Conservation (phyloP, 306 rosid genomes). For the Corylus heterophylla region DNA sequence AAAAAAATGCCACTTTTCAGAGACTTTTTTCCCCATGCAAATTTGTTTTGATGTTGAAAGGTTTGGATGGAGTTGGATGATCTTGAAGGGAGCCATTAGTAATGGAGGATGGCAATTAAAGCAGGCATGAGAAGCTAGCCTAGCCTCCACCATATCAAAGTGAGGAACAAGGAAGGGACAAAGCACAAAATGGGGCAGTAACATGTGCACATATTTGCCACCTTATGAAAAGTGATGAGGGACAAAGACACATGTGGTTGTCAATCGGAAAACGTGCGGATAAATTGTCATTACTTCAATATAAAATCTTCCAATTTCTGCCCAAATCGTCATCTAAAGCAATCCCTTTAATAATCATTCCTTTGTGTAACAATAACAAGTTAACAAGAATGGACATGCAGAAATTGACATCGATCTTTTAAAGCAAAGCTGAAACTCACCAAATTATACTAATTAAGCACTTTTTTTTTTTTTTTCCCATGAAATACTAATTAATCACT, state of each 20-base stretch:
- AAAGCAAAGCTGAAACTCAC: background rate
- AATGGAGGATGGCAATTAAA: conserved; percentile 31
- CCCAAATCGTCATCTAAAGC: background rate
- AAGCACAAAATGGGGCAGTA: conserved; percentile 51
- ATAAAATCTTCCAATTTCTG: background rate
- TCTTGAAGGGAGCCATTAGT: conserved; percentile 36
- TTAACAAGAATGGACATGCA: background rate
- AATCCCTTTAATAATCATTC: background rate
- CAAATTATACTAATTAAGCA: background rate
- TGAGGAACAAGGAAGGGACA: conserved; percentile 48
- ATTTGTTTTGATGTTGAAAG: background rate
- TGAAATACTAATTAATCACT: background rate
- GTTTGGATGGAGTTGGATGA: conserved; percentile 22
- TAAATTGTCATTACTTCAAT: conserved; percentile 11
- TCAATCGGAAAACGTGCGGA: conserved; percentile 45
- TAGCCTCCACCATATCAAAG: conserved; percentile 42
- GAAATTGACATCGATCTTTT: background rate
- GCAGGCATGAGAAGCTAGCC: conserved; percentile 24
- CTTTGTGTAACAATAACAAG: background rate
- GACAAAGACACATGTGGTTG: conserved; percentile 53
- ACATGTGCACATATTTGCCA: conserved; percentile 47
- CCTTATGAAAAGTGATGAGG: conserved; percentile 35
- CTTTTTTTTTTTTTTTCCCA: too few species aligned
- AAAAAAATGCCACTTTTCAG: too few species aligned
- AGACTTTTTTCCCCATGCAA: too few species aligned